Evolutionary conservation across 352 stramenopile genomes (phyloP).

Genomic region (Globisporangium recalcitrans): DNA sequence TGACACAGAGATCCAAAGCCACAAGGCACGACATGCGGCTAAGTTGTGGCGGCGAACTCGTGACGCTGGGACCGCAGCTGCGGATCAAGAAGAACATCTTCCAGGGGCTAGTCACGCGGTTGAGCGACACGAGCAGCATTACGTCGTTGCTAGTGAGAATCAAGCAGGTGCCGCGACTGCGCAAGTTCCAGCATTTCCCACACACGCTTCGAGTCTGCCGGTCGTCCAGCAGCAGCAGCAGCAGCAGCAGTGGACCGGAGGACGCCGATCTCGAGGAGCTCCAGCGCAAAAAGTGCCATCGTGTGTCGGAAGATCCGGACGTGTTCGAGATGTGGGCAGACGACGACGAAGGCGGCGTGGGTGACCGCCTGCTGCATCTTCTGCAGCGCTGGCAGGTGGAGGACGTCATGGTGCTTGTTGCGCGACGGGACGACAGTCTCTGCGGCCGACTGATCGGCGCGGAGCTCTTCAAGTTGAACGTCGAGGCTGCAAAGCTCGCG

Average conservation of each 20-base stretch:
- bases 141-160: slow-evolving; percentile 20
- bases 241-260: neutral
- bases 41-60: slow-evolving; percentile 10
- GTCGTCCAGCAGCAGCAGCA: neutral
- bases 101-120: slow-evolving; percentile 52
- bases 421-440: slow-evolving; percentile 55
- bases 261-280: slow-evolving; percentile 4
- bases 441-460: slow-evolving; percentile 53
- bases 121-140: slow-evolving; percentile 21
- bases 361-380: slow-evolving; percentile 73
- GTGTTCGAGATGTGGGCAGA: slow-evolving; percentile 56
- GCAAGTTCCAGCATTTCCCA: slow-evolving; percentile 44
- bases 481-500: slow-evolving; percentile 66
- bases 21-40: slow-evolving; percentile 6
- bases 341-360: slow-evolving; percentile 43
- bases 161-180: slow-evolving; percentile 32
- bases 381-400: slow-evolving; percentile 78
- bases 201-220: slow-evolving; percentile 38
- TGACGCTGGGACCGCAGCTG: slow-evolving; percentile 48
- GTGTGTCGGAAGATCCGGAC: slow-evolving; percentile 18
- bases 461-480: slow-evolving; percentile 60
- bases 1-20: neutral
- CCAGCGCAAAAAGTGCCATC: slow-evolving; percentile 8
- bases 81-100: slow-evolving; percentile 69
- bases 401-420: slow-evolving; percentile 66